Conservation (phyloP, 179 eudicot species). For the Patellifolia procumbens region DNA sequence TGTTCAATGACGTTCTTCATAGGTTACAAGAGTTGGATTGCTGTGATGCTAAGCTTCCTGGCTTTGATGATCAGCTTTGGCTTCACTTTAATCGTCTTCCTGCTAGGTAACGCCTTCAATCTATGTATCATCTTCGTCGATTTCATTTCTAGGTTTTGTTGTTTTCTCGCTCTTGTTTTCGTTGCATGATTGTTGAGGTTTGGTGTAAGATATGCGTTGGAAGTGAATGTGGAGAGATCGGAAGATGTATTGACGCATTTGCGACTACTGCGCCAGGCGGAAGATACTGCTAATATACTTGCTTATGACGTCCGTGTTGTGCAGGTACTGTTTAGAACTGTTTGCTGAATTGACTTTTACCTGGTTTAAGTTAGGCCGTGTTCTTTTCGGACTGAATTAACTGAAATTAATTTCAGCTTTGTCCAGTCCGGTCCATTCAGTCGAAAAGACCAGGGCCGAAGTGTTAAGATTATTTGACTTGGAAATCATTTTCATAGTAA, state of each 20-base stretch:
- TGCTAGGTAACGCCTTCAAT: constrained; percentile 39
- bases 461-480: no score
- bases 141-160: neutral
- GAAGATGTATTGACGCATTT: constrained; percentile 78
- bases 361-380: no score
- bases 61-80: constrained; percentile 77
- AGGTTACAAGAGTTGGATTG: constrained; percentile 43
- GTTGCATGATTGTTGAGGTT: neutral
- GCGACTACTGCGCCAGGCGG: constrained; percentile 62
- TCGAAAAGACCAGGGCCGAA: no score
- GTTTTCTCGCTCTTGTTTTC: neutral
- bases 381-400: no score
- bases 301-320: constrained; percentile 69
- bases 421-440: no score
- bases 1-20: constrained; percentile 57
- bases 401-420: no score
- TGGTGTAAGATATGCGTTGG: constrained; percentile 65
- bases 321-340: constrained; percentile 44
- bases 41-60: constrained; percentile 50
- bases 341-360: constrained; percentile 15
- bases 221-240: constrained; percentile 77
- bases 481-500: neutral
- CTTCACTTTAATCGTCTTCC: constrained; percentile 73
- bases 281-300: constrained; percentile 48
- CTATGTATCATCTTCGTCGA: neutral